Conservation (phyloP, 2,329 filamentous ascomycete species). For the Sphaerulina populicola region DNA sequence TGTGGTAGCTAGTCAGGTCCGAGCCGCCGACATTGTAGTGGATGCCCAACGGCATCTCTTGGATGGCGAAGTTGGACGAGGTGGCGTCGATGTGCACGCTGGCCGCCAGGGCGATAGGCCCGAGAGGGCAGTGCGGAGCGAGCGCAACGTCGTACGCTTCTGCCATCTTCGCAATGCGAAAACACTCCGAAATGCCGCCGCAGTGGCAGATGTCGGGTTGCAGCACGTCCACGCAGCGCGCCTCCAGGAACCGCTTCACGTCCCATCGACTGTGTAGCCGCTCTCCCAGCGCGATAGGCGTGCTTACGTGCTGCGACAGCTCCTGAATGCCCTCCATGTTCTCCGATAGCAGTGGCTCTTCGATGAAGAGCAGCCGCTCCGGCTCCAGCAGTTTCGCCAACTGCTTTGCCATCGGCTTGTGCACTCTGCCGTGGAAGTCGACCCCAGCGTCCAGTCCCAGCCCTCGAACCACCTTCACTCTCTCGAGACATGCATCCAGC, state of each 20-base stretch:
- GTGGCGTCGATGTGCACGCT: constrained; percentile 57
- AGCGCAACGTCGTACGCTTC: constrained; percentile 62
- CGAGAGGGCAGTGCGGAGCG: constrained; percentile 65
- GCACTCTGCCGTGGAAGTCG: constrained; percentile 69
- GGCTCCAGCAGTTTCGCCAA: constrained; percentile 60
- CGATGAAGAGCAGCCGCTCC: constrained; percentile 62
- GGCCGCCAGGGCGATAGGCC: constrained; percentile 65
- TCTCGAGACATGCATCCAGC: constrained; percentile 56
- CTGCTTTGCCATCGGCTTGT: constrained; percentile 72
- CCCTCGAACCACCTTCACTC: constrained; percentile 59
- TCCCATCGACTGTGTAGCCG: constrained; percentile 66
- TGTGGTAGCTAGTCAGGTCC: constrained; percentile 43
- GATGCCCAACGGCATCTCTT: constrained; percentile 72
- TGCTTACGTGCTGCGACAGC: constrained; percentile 48
- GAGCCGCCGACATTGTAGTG: constrained; percentile 64
- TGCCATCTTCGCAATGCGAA: constrained; percentile 60
- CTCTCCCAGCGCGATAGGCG: constrained; percentile 65
- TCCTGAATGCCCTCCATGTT: constrained; percentile 58
- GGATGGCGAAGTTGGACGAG: constrained; percentile 60
- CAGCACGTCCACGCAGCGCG: constrained; percentile 59
- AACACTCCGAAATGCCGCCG: constrained; percentile 59
- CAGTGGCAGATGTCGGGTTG: constrained; percentile 68
- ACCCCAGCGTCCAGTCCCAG: constrained; percentile 65
- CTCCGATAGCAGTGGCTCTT: constrained; percentile 64
- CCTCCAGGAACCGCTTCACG: constrained; percentile 62